Conservation (phyloP, 2,329 filamentous ascomycete species). For the Teratosphaeriaceae sp. region DNA sequence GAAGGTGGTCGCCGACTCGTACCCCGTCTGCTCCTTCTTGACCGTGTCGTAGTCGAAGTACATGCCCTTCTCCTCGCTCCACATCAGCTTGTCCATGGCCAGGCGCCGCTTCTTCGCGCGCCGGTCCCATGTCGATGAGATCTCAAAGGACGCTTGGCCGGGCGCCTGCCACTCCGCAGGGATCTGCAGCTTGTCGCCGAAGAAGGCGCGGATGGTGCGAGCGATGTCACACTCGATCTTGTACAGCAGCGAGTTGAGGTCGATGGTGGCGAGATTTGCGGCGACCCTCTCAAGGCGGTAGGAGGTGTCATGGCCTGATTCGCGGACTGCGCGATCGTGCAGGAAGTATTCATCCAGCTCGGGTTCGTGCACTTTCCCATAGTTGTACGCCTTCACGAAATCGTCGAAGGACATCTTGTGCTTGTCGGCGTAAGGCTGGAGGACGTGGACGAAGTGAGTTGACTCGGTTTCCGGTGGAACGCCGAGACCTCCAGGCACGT, state of each 20-base stretch:
- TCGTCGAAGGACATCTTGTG: slow-evolving; percentile 73
- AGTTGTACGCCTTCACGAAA: slow-evolving; percentile 85
- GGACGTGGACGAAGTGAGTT: slow-evolving; percentile 74
- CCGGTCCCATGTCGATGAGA: slow-evolving; percentile 84
- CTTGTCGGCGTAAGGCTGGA: slow-evolving; percentile 78
- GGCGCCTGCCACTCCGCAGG: slow-evolving; percentile 74
- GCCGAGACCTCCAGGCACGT: slow-evolving; percentile 74
- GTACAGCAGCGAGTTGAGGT: slow-evolving; percentile 90
- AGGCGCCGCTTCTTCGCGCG: slow-evolving; percentile 77
- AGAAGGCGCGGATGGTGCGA: slow-evolving; percentile 74
- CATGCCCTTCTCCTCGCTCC: slow-evolving; percentile 88
- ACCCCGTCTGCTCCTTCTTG: slow-evolving; percentile 70
- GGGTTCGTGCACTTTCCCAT: slow-evolving; percentile 67
- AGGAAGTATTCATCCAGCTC: slow-evolving; percentile 93
- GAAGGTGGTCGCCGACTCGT: slow-evolving; percentile 90
- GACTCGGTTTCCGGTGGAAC: slow-evolving; percentile 90
- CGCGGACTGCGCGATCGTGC: slow-evolving; percentile 90
- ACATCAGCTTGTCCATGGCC: slow-evolving; percentile 86
- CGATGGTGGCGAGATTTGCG: slow-evolving; percentile 85
- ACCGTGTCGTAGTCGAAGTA: slow-evolving; percentile 96
- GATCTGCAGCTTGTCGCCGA: slow-evolving; percentile 74
- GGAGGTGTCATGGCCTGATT: slow-evolving; percentile 93
- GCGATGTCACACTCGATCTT: slow-evolving; percentile 97
- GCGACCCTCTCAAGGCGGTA: slow-evolving; percentile 87
- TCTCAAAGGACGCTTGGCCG: slow-evolving; percentile 60